Base-by-base conservation (phyloP, 2,329 filamentous ascomycete genomes). In the Triangularia verruculosa region DNA sequence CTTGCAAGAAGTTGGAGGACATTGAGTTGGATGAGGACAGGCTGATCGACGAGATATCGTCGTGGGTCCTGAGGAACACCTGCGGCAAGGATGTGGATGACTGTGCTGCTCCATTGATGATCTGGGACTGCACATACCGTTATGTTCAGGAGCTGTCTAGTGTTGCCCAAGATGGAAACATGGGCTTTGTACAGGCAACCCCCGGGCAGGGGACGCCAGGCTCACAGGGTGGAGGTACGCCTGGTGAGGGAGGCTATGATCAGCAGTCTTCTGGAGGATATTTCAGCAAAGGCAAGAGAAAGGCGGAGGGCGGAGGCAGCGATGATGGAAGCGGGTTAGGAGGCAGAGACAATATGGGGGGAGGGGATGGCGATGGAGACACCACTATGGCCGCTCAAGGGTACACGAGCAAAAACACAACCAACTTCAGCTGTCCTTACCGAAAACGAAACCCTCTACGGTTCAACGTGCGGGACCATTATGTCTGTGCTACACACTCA, bases 401-500 rank as follows among this genome's bases (percentile, higher is more conserved):
- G 11, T 64, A 64, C 51, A 64, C 62, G 61, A 65, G 53, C 51
- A 69, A 63, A 43, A 61, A 57, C 11, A 61, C 32, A 39, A 67
- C 67, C 53, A 70, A 70, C 66, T 68, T 65, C 61, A 70, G 69
- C 63, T 70, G 69, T 60, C 69, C 69, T 27, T 70, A 70, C 52
- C 67, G 69, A 20, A 70, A 70, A 60, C 67, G 69, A 47, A 70
- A 70, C 39, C 69, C 69, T n/a, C 62, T 69, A 11, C 68, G 69
- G 47, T 70, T 70, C 66, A 70, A 70, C 63, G 69, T 70, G 53
- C 67, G 69, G 22, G 67, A 69, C 20, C 62, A 68, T 32, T 68
- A 70, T 43, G 69, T 70, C 64, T 70, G 69, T 61, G 69, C 69
- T 22, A 70, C 69, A 62, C 69, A 70, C 58, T 70, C 69, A 11